A percentile compares a stretch with the other conserved stretches of the same genome.
These are phyloP conservation scores for Lodderomyces theae DNA, from an alignment of 1,139 yeast genomes.

Conservation along the genomic window DNA sequence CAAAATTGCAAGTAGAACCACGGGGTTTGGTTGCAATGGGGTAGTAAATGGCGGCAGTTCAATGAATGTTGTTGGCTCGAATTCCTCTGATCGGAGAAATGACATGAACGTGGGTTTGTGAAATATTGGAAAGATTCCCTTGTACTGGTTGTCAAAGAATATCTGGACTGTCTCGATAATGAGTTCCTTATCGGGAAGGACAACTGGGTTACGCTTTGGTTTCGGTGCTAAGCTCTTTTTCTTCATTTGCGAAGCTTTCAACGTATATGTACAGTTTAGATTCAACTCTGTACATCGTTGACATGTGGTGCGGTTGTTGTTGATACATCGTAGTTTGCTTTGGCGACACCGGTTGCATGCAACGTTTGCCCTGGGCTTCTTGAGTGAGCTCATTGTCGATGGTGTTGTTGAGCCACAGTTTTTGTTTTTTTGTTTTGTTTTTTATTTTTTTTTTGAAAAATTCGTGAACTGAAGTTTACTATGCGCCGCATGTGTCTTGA, in stretches of 20 bases:
- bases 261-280: constrained; percentile 22
- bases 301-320: constrained; percentile 17
- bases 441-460: no score
- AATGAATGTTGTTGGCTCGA: constrained; percentile 28
- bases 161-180: constrained; percentile 27
- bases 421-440: no score
- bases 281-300: constrained; percentile 21
- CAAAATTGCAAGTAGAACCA: constrained; percentile 30
- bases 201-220: constrained; percentile 8
- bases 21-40: constrained; percentile 27
- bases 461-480: no score
- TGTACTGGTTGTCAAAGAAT: constrained; percentile 33
- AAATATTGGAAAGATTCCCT: constrained; percentile 32
- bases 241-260: constrained; percentile 21
- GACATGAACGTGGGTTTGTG: constrained; percentile 31
- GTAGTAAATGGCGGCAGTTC: constrained; percentile 5
- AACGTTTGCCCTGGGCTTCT: constrained; percentile 18
- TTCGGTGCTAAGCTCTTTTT: constrained; percentile 12
- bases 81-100: constrained; percentile 25
- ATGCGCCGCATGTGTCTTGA: no score
- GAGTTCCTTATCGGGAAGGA: constrained; percentile 26
- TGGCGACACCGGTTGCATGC: constrained; percentile 26
- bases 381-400: constrained; percentile 1
- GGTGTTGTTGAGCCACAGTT: not conserved
- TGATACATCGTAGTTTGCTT: constrained; percentile 23